Base-by-base conservation (phyloP, 768 basidiomycete species). In the Agaricus blazei region DNA sequence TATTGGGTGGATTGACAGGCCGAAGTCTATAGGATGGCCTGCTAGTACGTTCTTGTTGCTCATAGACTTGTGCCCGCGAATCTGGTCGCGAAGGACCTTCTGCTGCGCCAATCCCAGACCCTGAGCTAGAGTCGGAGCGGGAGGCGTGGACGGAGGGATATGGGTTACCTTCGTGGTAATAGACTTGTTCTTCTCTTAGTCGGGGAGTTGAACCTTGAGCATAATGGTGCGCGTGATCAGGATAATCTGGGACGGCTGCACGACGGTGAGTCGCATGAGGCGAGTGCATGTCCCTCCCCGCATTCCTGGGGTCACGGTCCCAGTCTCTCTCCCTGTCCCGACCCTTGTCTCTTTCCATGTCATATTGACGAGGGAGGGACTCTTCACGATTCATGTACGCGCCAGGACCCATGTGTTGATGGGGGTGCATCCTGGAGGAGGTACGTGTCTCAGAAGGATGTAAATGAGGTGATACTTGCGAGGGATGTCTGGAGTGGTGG, bases 351-450 rank as follows among this genome's bases (percentile, higher is more conserved):
- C 74, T 68, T 34, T 75, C 74, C 31, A 64, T 63, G 50, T 77
- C 73, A 50, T 72, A 71, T 49, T 75, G 75, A 55, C 74, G 74
- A n/a, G 79, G 78, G 51, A 75, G 72, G 54, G 79, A 72, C 29
- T 82, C 79, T 24, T 82, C 76, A 55, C 79, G 70, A 63, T 76
- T 79, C 46, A 85, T 73, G 60, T 77, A 81, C 26, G 81, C 74
- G 3, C 76, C 84, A 40, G 85, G 84, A 6, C 84, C 85, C 62
- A 84, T 64, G 52, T 84, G 83, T 67, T 87, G 86, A 68, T 88
- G 86, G 57, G 75, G 75, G 65, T 88, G 88, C 46, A 76, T 67
- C 62, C 78, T 77, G 58, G 69, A 58, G 52, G 72, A 65, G 58
- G 70, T 71, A 12, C 47, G 54, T 15, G 54, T 15, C 2, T 48